A percentile compares a stretch with the other conserved stretches of the same genome.
Conservation (phyloP, 1,139 yeast species). For the Tardiomyces blankii region DNA sequence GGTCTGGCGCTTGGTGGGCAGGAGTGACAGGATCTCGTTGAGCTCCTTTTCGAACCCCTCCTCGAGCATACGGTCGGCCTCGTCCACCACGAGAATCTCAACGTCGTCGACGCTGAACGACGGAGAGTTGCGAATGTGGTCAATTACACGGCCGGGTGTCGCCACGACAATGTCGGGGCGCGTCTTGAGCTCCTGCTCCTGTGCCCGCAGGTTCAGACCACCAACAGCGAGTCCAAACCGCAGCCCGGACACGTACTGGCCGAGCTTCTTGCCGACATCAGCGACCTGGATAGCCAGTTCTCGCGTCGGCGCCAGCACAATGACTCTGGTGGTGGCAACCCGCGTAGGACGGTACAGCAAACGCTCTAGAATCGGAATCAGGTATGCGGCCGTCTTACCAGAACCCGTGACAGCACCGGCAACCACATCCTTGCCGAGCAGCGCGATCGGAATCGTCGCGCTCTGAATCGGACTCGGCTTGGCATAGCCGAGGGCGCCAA, state of each 20-base stretch:
- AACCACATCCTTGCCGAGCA: conserved; percentile 85
- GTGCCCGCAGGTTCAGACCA: conserved; percentile 89
- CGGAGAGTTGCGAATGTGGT: conserved; percentile 91
- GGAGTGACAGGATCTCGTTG: conserved; percentile 73
- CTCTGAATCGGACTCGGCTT: conserved; percentile 91
- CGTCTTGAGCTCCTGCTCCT: conserved; percentile 82
- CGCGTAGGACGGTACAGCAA: conserved; percentile 79
- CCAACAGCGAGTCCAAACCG: conserved; percentile 93
- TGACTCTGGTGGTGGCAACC: conserved; percentile 77
- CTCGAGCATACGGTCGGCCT: conserved; percentile 98
- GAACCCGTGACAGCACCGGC: conserved; percentile 99
- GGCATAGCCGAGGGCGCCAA: conserved; percentile 67
- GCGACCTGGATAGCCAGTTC: conserved; percentile 94
- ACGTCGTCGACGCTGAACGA: conserved; percentile 83
- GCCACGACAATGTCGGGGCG: conserved; percentile 96
- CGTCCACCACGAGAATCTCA: conserved; percentile 89
- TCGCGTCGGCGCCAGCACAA: conserved; percentile 91
- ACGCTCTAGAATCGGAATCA: conserved; percentile 93
- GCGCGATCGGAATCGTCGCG: conserved; percentile 86
- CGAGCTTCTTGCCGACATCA: conserved; percentile 83
- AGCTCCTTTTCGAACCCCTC: conserved; percentile 96
- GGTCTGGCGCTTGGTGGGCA: conserved; percentile 90
- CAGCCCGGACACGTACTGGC: conserved; percentile 62
- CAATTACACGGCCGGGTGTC: conserved; percentile 94
- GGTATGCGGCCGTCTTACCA: conserved; percentile 97